These are phyloP conservation scores for Leccinum boreale DNA, from an alignment of 768 basidiomycete genomes.

Conservation along the genomic window DNA sequence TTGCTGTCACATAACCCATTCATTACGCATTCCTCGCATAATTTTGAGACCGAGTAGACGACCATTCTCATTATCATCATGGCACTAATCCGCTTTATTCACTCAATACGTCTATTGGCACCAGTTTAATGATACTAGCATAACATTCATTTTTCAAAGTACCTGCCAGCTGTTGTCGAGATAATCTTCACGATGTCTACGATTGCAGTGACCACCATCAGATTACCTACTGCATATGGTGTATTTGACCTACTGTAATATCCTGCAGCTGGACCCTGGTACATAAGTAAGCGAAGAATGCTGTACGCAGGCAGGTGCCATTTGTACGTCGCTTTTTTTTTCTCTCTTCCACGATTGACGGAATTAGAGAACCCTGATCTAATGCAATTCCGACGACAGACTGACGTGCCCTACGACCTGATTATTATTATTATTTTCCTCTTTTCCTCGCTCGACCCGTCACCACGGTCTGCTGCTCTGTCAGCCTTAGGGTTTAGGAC, in stretches of 20 bases:
- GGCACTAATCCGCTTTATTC: conserved; percentile 33
- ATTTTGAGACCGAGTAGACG: conserved; percentile 32
- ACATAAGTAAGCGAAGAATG: conserved; percentile 11
- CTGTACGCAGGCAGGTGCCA: background rate
- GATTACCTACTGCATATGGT: background rate
- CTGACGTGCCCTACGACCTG: conserved; percentile 10
- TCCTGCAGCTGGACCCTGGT: conserved; percentile 13
- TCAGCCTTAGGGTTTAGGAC: conserved; percentile 10
- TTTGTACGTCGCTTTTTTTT: background rate
- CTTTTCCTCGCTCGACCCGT: background rate
- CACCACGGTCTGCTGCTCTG: conserved; percentile 1
- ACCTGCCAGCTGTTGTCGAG: conserved; percentile 12
- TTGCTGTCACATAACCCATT: conserved; percentile 39
- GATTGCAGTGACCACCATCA: conserved; percentile 8
- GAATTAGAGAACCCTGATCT: background rate
- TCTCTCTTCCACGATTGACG: background rate
- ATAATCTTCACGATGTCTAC: conserved; percentile 7
- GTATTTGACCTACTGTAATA: background rate
- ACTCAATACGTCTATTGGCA: conserved; percentile 24
- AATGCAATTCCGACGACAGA: background rate
- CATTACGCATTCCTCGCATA: conserved; percentile 34
- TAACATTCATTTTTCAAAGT: conserved; percentile 23
- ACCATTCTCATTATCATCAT: conserved; percentile 25
- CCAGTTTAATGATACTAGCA: conserved; percentile 31
- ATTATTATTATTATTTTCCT: too few relatives aligned